Evolutionary conservation across 768 basidiomycete genomes (phyloP).

Genomic region (Leucocoprinus sp.): DNA sequence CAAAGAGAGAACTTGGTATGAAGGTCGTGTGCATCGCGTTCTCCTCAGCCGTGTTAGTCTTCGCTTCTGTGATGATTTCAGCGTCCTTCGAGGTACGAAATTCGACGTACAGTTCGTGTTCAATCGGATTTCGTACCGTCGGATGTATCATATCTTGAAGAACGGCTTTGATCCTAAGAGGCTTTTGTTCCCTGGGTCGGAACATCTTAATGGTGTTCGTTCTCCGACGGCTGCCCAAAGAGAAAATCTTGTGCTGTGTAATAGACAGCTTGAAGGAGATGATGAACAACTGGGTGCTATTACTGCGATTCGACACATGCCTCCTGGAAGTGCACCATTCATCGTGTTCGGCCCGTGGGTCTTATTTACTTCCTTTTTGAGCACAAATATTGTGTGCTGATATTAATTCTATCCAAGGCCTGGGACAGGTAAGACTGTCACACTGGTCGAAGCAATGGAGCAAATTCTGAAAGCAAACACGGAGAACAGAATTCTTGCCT

Average conservation of each 20-base stretch:
- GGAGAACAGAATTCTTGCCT: slow-evolving; percentile 44
- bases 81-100: slow-evolving; percentile 26
- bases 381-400: not conserved
- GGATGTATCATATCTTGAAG: slow-evolving; percentile 47
- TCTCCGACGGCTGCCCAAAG: slow-evolving; percentile 17
- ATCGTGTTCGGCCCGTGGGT: slow-evolving; percentile 60
- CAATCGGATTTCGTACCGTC: slow-evolving; percentile 42
- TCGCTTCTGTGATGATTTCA: slow-evolving; percentile 38
- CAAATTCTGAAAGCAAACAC: slow-evolving; percentile 41
- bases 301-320: slow-evolving; percentile 35
- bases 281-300: slow-evolving; percentile 44
- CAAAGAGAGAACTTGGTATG: slow-evolving; percentile 25
- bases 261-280: slow-evolving; percentile 31
- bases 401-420: slow-evolving; percentile 27
- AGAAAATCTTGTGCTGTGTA: slow-evolving; percentile 18
- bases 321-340: slow-evolving; percentile 43
- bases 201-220: slow-evolving; percentile 17
- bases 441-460: slow-evolving; percentile 52
- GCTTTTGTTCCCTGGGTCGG: slow-evolving; percentile 37
- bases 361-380: not conserved
- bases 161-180: slow-evolving; percentile 30
- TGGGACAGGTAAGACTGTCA: slow-evolving; percentile 64
- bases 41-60: slow-evolving; percentile 34
- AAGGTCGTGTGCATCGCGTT: slow-evolving; percentile 44
- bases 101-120: slow-evolving; percentile 51